These are phyloP conservation scores for Mycena sp. DNA, from an alignment of 1,284 basidiomycete species.

Conservation along the genomic window DNA sequence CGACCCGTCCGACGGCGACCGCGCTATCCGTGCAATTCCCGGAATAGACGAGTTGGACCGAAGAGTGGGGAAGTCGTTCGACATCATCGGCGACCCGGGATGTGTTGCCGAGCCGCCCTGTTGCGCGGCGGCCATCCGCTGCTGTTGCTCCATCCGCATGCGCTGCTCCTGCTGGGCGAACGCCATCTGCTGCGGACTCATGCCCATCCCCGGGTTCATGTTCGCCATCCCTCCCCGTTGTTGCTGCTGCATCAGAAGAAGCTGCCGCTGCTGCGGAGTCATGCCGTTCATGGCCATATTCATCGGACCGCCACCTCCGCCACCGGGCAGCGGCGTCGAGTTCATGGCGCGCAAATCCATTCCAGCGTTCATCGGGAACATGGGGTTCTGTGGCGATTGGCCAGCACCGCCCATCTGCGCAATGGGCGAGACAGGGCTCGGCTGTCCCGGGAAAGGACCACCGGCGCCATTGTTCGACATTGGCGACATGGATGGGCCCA, in stretches of 20 bases:
- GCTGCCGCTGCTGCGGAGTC: constrained; percentile 25
- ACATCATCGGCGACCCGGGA: constrained; percentile 40
- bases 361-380: constrained; percentile 22
- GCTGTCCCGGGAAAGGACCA: constrained; percentile 32
- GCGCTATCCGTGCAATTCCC: constrained; percentile 74
- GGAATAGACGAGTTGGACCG: constrained; percentile 69
- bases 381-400: constrained; percentile 19
- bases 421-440: constrained; percentile 38
- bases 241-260: constrained; percentile 52
- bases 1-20: constrained; percentile 68
- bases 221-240: constrained; percentile 32
- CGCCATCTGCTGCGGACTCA: constrained; percentile 36
- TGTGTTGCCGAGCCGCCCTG: constrained; percentile 48
- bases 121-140: constrained; percentile 41
- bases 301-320: constrained; percentile 2
- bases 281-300: constrained; percentile 15
- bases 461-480: constrained; percentile 14
- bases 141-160: constrained; percentile 43
- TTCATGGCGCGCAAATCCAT: constrained; percentile 30
- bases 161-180: constrained; percentile 41
- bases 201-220: constrained; percentile 27
- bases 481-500: neutral
- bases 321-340: constrained; percentile 25
- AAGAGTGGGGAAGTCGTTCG: constrained; percentile 50
- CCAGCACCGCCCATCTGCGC: constrained; percentile 14